Percentiles rank a stretch among this genome's conserved stretches.
phyloP scores from a whole-genome alignment of 164 flowering plant species.

The Tetracentron sinense region DNA sequence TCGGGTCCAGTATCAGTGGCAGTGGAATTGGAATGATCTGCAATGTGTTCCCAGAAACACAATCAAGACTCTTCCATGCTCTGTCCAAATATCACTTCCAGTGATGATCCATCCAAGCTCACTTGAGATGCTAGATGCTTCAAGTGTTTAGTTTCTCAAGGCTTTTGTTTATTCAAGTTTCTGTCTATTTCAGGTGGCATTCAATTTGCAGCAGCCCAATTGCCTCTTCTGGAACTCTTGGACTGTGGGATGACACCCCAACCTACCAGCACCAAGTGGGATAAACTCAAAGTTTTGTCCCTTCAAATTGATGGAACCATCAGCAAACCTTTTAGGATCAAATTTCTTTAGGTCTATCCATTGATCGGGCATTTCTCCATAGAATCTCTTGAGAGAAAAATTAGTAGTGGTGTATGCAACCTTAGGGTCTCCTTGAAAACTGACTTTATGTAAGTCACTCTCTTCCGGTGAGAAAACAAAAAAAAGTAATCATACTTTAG shows the following conservation, averaged over 20 bases:
- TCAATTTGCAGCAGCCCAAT: conserved; percentile 93
- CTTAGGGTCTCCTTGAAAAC: too few species aligned
- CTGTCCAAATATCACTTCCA: conserved; percentile 95
- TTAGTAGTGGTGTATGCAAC: too few species aligned
- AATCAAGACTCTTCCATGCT: conserved; percentile 77
- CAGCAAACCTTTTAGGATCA: conserved; percentile 3
- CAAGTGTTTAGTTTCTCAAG: not conserved
- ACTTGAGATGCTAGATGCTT: too few species aligned
- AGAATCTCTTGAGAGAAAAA: too few species aligned
- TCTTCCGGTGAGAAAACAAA: too few species aligned
- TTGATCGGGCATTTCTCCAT: too few species aligned
- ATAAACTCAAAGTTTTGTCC: not conserved
- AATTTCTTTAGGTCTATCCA: conserved; percentile 2
- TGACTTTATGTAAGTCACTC: too few species aligned
- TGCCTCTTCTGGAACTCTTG: conserved; percentile 84
- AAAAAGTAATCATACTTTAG: too few species aligned
- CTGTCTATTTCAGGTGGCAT: conserved; percentile 64
- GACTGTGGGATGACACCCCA: conserved; percentile 99
- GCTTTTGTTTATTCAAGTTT: not conserved
- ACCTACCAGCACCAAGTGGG: conserved; percentile 8
- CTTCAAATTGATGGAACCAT: not conserved
- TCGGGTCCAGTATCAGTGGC: conserved; percentile 92
- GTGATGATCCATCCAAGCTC: conserved; percentile 39
- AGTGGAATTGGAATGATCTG: conserved; percentile 97
- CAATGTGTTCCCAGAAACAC: conserved; percentile 73